These are phyloP conservation scores for Venustampulla echinocandica DNA, from an alignment of 495 filamentous ascomycete genomes.

Conservation along the genomic window DNA sequence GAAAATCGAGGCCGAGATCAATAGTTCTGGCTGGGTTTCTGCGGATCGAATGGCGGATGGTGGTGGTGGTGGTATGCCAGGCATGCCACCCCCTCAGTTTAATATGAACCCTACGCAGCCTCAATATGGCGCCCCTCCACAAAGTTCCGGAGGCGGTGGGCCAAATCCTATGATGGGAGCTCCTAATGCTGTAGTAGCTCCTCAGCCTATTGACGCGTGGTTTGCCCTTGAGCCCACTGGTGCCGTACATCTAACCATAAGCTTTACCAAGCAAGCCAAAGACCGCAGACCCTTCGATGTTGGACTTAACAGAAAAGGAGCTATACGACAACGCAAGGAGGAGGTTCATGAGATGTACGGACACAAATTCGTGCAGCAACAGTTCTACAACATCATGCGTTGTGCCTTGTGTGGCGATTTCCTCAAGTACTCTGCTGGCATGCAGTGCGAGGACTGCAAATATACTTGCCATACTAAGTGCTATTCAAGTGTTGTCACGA, in stretches of 20 bases:
- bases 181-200: conserved; percentile 33
- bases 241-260: conserved; percentile 75
- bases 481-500: conserved; percentile 94
- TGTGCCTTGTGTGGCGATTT: conserved; percentile 97
- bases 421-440: conserved; percentile 94
- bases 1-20: conserved; percentile 91
- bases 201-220: conserved; percentile 82
- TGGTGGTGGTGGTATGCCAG: conserved; percentile 33
- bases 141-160: conserved; percentile 13
- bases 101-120: conserved; percentile 39
- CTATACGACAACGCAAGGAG: conserved; percentile 93
- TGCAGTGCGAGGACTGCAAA: conserved; percentile 99
- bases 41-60: conserved; percentile 80
- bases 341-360: conserved; percentile 96
- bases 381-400: conserved; percentile 99
- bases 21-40: conserved; percentile 88
- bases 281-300: conserved; percentile 62
- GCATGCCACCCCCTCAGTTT: conserved; percentile 41
- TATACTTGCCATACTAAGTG: conserved; percentile 98
- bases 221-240: conserved; percentile 94
- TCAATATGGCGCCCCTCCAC: conserved; percentile 31
- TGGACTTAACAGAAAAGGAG: conserved; percentile 89
- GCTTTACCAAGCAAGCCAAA: conserved; percentile 64
- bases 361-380: conserved; percentile 94
- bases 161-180: conserved; percentile 4